A percentile compares a stretch with the other conserved stretches of the same genome.
Evolutionary conservation across 768 basidiomycete species (phyloP).

Genomic region (Calocybe gangraenosa): DNA sequence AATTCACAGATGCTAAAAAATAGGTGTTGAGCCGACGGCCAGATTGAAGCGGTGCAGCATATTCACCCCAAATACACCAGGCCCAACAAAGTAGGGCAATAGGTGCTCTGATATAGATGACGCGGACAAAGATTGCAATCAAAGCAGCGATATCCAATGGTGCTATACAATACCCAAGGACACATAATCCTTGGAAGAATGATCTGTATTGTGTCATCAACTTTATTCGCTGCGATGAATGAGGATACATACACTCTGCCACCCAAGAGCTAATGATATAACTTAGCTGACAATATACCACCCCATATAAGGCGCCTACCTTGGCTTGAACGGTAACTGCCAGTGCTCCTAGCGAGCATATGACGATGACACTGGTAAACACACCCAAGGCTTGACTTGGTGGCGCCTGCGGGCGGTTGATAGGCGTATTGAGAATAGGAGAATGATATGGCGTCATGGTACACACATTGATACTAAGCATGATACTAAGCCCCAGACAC

Average conservation of each 20-base stretch:
- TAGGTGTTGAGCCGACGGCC: too few relatives aligned
- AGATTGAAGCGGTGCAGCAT: too few relatives aligned
- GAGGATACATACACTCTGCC: slow-evolving; percentile 65
- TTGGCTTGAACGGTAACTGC: slow-evolving; percentile 96
- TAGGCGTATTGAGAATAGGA: not conserved
- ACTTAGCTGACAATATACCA: slow-evolving; percentile 4
- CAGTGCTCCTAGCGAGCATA: slow-evolving; percentile 87
- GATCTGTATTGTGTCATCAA: slow-evolving; percentile 43
- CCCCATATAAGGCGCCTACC: slow-evolving; percentile 33
- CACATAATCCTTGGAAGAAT: slow-evolving; percentile 96
- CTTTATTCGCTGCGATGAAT: not conserved
- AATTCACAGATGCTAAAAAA: slow-evolving; percentile 80
- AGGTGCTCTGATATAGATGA: slow-evolving; percentile 85
- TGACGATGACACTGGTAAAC: slow-evolving; percentile 92
- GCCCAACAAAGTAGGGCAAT: slow-evolving; percentile 84
- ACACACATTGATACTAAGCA: slow-evolving; percentile 80
- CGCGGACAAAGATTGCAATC: slow-evolving; percentile 77
- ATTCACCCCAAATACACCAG: slow-evolving; percentile 96
- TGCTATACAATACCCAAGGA: slow-evolving; percentile 92
- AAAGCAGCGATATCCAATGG: slow-evolving; percentile 90
- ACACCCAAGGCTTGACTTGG: slow-evolving; percentile 77
- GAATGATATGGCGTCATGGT: not conserved
- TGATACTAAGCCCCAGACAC: slow-evolving; percentile 73
- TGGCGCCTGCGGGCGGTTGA: slow-evolving; percentile 59
- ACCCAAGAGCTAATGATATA: slow-evolving; percentile 56